These are phyloP conservation scores for Thozetella sp. DNA, from an alignment of 495 filamentous ascomycete species.

Conservation along the genomic window DNA sequence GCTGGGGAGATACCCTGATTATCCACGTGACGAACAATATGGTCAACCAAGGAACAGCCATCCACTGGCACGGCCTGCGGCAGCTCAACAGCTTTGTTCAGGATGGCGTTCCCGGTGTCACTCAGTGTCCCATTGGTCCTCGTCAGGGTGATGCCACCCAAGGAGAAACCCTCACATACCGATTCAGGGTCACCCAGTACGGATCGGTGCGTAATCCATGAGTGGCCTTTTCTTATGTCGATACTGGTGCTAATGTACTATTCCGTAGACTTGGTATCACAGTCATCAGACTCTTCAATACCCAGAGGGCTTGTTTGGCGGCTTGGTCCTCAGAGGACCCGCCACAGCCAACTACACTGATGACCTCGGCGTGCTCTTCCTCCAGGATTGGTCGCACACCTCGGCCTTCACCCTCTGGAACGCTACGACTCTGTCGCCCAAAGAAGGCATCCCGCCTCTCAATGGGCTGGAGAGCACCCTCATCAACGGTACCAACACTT, in stretches of 20 bases:
- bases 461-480: constrained; percentile 26
- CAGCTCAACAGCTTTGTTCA: constrained; percentile 24
- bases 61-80: constrained; percentile 36
- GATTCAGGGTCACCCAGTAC: constrained; percentile 23
- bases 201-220: constrained; percentile 10
- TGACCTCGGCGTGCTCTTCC: constrained; percentile 10
- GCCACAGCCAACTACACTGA: constrained; percentile 42
- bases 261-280: constrained; percentile 44
- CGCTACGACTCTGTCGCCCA: constrained; percentile 8
- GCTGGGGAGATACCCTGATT: constrained; percentile 46
- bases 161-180: constrained; percentile 26
- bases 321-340: constrained; percentile 54
- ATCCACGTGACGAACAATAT: constrained; percentile 31
- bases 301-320: constrained; percentile 38
- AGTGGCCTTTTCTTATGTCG: not conserved
- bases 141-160: constrained; percentile 8
- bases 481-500: constrained; percentile 37
- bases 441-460: constrained; percentile 29
- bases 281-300: constrained; percentile 51
- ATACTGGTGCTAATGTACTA: not conserved
- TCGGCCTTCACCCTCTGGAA: constrained; percentile 28
- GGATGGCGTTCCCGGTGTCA: constrained; percentile 29
- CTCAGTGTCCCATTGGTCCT: constrained; percentile 27
- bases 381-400: constrained; percentile 22
- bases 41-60: constrained; percentile 20